A percentile compares a stretch with the other conserved stretches of the same genome.
Conservation (phyloP, 2,329 filamentous ascomycete species). For the Neonectria coccinea region DNA sequence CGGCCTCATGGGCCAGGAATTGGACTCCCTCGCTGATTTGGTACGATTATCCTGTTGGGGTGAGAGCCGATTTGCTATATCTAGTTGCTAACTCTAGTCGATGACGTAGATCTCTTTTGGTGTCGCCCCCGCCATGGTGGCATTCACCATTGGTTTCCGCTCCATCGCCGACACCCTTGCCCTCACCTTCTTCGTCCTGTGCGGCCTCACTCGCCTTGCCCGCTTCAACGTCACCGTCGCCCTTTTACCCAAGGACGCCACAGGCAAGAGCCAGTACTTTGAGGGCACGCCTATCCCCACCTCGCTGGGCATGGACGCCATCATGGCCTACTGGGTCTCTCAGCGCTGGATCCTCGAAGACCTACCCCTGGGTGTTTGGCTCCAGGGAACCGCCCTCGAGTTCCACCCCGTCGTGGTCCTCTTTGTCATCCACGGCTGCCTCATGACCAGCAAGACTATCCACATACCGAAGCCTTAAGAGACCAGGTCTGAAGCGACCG, state of each 20-base stretch:
- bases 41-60: conserved; percentile 62
- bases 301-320: conserved; percentile 79
- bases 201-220: conserved; percentile 90
- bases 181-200: conserved; percentile 91
- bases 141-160: conserved; percentile 89
- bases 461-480: conserved; percentile 88
- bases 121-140: conserved; percentile 86
- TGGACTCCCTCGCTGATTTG: conserved; percentile 95
- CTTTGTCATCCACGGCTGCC: conserved; percentile 88
- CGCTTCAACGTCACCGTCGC: conserved; percentile 97
- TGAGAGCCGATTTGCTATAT: neutral
- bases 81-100: conserved; percentile 27
- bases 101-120: conserved; percentile 87
- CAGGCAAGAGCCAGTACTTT: conserved; percentile 94
- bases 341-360: conserved; percentile 82
- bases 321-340: conserved; percentile 92
- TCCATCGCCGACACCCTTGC: conserved; percentile 83
- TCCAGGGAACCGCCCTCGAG: conserved; percentile 76
- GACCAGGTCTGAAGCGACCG: conserved; percentile 22
- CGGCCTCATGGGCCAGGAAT: conserved; percentile 96
- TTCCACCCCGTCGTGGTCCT: conserved; percentile 85
- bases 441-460: conserved; percentile 96
- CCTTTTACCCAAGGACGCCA: conserved; percentile 89
- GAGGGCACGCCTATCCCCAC: conserved; percentile 98
- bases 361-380: conserved; percentile 80